A percentile compares a stretch with the other conserved stretches of the same genome.
These are phyloP conservation scores for Coemansia sp. DNA, from an alignment of 192 early-diverging fungal species.

Conservation along the genomic window DNA sequence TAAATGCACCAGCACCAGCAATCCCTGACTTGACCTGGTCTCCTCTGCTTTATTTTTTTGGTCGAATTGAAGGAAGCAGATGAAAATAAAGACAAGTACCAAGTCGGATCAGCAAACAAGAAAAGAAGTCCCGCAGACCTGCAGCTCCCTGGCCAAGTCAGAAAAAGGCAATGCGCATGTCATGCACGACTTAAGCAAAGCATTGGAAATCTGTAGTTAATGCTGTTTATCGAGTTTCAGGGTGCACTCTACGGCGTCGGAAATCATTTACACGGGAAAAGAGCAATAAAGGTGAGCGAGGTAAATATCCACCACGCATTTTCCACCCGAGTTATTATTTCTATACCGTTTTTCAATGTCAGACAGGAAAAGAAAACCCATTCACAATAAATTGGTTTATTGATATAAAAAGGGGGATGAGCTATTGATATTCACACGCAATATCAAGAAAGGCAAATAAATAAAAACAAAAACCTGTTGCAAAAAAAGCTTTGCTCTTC, in stretches of 20 bases:
- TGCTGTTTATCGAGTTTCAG: neutral
- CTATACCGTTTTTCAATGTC: no score
- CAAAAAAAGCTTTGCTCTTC: no score
- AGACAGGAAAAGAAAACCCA: no score
- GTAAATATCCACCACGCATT: no score
- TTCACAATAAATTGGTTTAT: no score
- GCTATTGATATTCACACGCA: no score
- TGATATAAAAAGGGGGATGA: no score
- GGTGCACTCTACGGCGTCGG: neutral
- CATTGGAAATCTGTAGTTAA: no score
- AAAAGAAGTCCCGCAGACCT: neutral
- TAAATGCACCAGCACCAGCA: neutral
- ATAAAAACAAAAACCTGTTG: no score
- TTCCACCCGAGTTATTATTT: no score
- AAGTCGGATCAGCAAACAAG: neutral
- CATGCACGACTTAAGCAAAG: neutral
- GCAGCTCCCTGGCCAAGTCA: neutral
- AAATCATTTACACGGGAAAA: neutral
- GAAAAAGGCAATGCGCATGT: neutral
- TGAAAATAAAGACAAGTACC: neutral
- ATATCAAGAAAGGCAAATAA: no score
- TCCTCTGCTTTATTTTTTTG: neutral
- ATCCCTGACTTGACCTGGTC: neutral
- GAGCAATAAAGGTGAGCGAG: no score
- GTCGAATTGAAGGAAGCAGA: neutral